Conservation (phyloP, 331 rosid species). For the Pyracantha coccinea region DNA sequence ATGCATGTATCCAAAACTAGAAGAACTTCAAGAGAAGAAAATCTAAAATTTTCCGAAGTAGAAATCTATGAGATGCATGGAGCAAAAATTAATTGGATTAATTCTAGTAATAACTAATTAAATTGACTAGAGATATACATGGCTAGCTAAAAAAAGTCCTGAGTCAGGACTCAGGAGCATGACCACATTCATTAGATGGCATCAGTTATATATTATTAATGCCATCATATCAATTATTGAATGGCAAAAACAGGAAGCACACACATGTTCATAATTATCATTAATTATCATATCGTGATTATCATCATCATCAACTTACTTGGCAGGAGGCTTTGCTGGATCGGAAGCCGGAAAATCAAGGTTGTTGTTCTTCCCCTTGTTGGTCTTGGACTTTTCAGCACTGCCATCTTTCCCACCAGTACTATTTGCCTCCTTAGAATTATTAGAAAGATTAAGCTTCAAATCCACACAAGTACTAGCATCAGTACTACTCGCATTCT, state of each 20-base stretch:
- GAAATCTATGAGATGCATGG: neutral
- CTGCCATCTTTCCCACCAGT: conserved; percentile 14
- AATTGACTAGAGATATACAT: neutral
- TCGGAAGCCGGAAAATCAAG: conserved; percentile 39
- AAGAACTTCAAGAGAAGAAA: neutral
- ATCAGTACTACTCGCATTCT: conserved; percentile 29
- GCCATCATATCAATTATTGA: neutral
- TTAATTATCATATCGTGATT: neutral
- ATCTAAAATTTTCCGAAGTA: too few relatives aligned
- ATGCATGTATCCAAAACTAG: neutral
- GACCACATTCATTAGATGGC: neutral
- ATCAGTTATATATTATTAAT: neutral
- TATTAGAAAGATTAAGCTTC: conserved; percentile 69
- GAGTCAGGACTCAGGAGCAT: neutral
- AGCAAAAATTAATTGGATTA: neutral
- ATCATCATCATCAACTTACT: conserved; percentile 28
- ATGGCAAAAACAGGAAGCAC: neutral
- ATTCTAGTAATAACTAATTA: neutral
- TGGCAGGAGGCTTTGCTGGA: conserved; percentile 74
- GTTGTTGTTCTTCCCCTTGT: conserved; percentile 27
- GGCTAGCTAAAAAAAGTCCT: neutral
- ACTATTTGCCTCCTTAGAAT: conserved; percentile 25
- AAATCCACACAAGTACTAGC: conserved; percentile 38
- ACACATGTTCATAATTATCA: neutral
- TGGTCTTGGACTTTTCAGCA: conserved; percentile 19